Evolutionary conservation across 257 asterid genomes (phyloP).

Genomic region (Ocimum tenuiflorum): DNA sequence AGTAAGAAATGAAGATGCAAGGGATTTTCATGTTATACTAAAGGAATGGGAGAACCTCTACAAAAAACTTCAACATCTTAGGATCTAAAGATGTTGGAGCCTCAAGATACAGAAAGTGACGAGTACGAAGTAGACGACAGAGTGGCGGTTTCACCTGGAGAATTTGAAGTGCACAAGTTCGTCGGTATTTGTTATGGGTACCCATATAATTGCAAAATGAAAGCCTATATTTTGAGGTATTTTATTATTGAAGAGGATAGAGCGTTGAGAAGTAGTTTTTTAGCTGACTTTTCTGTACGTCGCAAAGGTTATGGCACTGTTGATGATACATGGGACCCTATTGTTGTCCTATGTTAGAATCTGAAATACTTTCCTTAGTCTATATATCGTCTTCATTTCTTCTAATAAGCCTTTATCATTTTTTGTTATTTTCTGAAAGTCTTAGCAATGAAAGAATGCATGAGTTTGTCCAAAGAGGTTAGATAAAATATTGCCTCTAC

Average conservation of each 20-base stretch:
- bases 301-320: conserved; percentile 39
- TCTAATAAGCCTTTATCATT: neutral
- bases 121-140: conserved; percentile 17
- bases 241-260: neutral
- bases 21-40: conserved; percentile 22
- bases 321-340: conserved; percentile 48
- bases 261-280: neutral
- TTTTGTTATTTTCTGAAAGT: conserved; percentile 11
- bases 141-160: conserved; percentile 15
- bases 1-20: conserved; percentile 42
- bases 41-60: conserved; percentile 40
- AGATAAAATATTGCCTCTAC: conserved; percentile 22
- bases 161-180: conserved; percentile 36
- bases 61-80: conserved; percentile 19
- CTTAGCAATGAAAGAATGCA: conserved; percentile 28
- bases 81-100: neutral
- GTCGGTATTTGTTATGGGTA: conserved; percentile 37
- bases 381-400: neutral
- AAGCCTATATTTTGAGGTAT: conserved; percentile 35
- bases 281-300: conserved; percentile 1
- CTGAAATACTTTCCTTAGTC: neutral
- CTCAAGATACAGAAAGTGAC: neutral
- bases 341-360: conserved; percentile 32
- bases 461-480: conserved; percentile 30
- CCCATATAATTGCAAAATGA: conserved; percentile 21